Conservation (phyloP, 768 basidiomycete genomes). For the Xerocomellus chrysenteron region DNA sequence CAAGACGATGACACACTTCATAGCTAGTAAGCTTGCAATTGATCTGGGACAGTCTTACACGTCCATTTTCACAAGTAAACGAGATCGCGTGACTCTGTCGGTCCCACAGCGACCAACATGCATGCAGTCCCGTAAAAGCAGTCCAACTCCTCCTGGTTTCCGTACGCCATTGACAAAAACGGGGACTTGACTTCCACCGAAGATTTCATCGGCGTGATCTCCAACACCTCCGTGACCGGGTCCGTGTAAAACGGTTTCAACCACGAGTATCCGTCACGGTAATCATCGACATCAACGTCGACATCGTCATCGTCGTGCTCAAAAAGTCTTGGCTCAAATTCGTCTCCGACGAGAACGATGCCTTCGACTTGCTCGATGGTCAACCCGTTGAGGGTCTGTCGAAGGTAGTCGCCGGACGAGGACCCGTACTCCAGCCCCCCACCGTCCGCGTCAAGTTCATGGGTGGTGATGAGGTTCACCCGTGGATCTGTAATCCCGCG, state of each 20-base stretch:
- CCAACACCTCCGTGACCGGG: constrained; percentile 7
- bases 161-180: not conserved
- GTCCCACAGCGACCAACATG: constrained; percentile 11
- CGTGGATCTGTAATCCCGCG: rapidly evolving
- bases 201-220: constrained; percentile 12
- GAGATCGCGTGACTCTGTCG: not conserved
- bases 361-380: constrained; percentile 4
- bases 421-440: not conserved
- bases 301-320: no score
- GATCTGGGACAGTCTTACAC: not conserved
- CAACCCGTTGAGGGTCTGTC: not conserved
- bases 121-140: constrained; percentile 17
- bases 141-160: not conserved
- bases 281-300: no score
- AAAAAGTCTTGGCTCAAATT: not conserved
- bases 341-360: not conserved
- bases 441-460: not conserved
- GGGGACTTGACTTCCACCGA: not conserved
- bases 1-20: not conserved
- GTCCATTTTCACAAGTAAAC: not conserved
- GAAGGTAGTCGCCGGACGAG: not conserved
- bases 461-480: not conserved
- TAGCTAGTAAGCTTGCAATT: not conserved
- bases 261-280: not conserved
- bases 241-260: not conserved